These are phyloP conservation scores for Phytophthora palmivora DNA, from an alignment of 352 stramenopile genomes.

Conservation along the genomic window DNA sequence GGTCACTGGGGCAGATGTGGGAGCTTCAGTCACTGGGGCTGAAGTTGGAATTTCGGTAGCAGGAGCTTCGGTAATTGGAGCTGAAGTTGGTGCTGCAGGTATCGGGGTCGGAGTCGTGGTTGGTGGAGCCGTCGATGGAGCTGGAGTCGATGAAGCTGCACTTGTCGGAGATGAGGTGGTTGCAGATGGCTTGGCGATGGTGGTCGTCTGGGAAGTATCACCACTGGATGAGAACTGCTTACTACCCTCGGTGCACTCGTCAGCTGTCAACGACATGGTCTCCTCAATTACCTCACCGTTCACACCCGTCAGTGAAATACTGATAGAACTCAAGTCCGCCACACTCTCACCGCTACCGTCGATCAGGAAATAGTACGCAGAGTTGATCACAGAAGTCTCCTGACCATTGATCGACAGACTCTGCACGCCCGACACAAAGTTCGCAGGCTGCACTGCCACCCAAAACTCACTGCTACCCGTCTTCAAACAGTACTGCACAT, in stretches of 20 bases:
- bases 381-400: constrained; percentile 62
- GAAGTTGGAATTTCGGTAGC: too few species aligned
- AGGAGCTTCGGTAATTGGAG: too few species aligned
- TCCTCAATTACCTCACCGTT: constrained; percentile 65
- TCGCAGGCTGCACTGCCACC: constrained; percentile 69
- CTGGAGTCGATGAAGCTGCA: neutral
- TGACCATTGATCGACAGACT: constrained; percentile 66
- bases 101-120: too few species aligned
- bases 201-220: constrained; percentile 12
- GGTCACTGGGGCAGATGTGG: neutral
- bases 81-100: too few species aligned
- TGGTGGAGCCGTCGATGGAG: neutral
- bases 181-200: constrained; percentile 1
- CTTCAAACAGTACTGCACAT: constrained; percentile 76
- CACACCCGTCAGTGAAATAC: constrained; percentile 51
- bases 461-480: constrained; percentile 66
- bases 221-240: constrained; percentile 51
- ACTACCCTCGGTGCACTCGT: constrained; percentile 51
- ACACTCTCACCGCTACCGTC: constrained; percentile 51
- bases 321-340: constrained; percentile 50
- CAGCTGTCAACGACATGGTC: constrained; percentile 52
- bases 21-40: too few species aligned
- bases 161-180: constrained; percentile 10
- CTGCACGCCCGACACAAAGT: constrained; percentile 57
- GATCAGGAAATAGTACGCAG: constrained; percentile 70